Conservation (phyloP, 768 basidiomycete species). For the Pleurotus tuoliensis region DNA sequence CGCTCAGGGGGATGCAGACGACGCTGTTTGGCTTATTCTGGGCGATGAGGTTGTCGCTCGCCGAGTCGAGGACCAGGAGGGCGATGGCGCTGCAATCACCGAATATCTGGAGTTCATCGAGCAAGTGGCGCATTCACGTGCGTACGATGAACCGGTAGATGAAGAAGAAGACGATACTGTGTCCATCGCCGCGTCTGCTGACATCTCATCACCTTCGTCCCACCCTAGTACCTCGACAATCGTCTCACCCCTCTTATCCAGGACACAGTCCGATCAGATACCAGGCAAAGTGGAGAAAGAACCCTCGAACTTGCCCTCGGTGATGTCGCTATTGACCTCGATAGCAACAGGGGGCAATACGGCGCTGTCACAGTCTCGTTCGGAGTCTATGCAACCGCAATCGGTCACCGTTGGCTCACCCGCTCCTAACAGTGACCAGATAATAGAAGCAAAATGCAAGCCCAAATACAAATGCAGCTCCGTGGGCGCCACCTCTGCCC, state of each 20-base stretch:
- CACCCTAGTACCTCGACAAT: slow-evolving; percentile 25
- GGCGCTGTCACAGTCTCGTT: slow-evolving; percentile 37
- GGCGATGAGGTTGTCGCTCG: slow-evolving; percentile 67
- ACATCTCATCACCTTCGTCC: slow-evolving; percentile 33
- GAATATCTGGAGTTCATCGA: slow-evolving; percentile 38
- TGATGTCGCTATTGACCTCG: slow-evolving; percentile 63
- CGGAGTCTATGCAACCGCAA: slow-evolving; percentile 49
- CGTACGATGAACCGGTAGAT: slow-evolving; percentile 31
- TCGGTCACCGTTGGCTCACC: slow-evolving; percentile 7
- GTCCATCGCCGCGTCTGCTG: slow-evolving; percentile 30
- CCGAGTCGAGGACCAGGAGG: slow-evolving; percentile 27
- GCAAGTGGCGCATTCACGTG: slow-evolving; percentile 26
- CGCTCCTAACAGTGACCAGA: not conserved
- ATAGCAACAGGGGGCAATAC: slow-evolving; percentile 39
- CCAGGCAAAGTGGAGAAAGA: slow-evolving; percentile 39
- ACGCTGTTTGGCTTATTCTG: slow-evolving; percentile 53
- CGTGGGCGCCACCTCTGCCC: slow-evolving; percentile 57
- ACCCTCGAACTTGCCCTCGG: slow-evolving; percentile 37
- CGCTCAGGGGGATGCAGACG: slow-evolving; percentile 25
- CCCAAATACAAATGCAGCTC: slow-evolving; percentile 24
- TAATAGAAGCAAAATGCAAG: slow-evolving; percentile 15
- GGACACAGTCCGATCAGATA: slow-evolving; percentile 52
- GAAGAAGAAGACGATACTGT: slow-evolving; percentile 41
- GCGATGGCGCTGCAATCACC: slow-evolving; percentile 9
- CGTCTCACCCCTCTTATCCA: slow-evolving; percentile 52